Conservation (phyloP, 176 grass and related monocot genomes). For the Carex myosuroides region DNA sequence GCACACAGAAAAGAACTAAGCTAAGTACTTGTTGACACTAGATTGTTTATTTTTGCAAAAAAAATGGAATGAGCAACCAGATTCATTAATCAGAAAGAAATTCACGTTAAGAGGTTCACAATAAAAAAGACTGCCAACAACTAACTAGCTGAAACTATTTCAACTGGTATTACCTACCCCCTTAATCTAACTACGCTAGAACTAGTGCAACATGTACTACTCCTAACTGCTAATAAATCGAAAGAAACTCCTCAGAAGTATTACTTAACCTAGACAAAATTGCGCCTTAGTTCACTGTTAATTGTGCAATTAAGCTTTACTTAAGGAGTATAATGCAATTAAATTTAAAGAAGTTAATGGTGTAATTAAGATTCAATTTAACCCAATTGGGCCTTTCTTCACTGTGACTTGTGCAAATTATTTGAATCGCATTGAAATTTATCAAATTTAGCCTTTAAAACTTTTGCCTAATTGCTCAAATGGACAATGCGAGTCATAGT, state of each 20-base stretch:
- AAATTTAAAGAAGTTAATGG: no score
- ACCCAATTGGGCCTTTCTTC: background rate
- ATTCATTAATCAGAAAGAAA: background rate
- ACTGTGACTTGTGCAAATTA: background rate
- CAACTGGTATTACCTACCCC: background rate
- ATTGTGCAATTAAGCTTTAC: background rate
- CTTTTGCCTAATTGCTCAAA: background rate
- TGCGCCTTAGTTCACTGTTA: no score
- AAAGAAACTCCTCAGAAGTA: background rate
- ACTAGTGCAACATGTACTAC: background rate
- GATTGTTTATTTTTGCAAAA: background rate
- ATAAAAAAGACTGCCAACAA: background rate
- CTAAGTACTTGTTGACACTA: background rate
- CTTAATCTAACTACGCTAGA: background rate
- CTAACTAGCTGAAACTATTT: background rate
- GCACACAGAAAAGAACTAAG: background rate
- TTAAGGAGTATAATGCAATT: no score
- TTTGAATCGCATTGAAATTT: background rate
- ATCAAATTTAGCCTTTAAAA: background rate
- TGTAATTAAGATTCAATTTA: background rate
- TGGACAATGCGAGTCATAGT: background rate
- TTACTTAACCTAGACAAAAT: background rate
- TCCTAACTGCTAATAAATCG: background rate
- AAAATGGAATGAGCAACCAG: background rate
- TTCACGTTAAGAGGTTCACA: background rate